Conservation (phyloP, 2,329 filamentous ascomycete species). For the Chaetomium sp. region DNA sequence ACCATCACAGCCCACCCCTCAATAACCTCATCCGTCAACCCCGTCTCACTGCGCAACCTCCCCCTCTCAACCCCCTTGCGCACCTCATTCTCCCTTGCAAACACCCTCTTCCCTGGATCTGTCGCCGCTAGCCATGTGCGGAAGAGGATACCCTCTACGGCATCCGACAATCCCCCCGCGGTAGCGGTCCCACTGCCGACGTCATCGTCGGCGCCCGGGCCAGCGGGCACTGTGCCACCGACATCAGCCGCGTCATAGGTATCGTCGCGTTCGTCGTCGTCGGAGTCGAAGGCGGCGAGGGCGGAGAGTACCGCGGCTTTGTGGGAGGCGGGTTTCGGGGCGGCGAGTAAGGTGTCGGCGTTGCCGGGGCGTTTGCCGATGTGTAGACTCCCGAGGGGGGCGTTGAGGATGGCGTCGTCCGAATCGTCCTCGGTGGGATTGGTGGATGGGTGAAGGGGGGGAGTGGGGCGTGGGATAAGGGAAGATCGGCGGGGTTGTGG, state of each 20-base stretch:
- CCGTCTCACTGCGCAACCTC: constrained; percentile 66
- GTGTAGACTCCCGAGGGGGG: constrained; percentile 63
- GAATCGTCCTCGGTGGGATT: constrained; percentile 56
- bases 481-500: constrained; percentile 50
- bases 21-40: constrained; percentile 87
- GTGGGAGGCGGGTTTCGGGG: constrained; percentile 55
- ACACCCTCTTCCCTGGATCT: no score
- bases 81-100: constrained; percentile 65
- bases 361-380: constrained; percentile 67
- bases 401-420: constrained; percentile 68
- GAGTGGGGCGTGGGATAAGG: constrained; percentile 38
- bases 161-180: not conserved
- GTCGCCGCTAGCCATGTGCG: constrained; percentile 60
- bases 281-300: constrained; percentile 80
- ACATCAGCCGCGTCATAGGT: constrained; percentile 93
- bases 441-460: constrained; percentile 34
- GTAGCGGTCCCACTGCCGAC: not conserved
- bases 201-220: no score
- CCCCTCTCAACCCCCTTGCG: constrained; percentile 56
- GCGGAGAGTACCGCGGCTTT: constrained; percentile 87
- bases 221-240: constrained; percentile 82
- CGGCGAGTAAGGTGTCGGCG: constrained; percentile 65
- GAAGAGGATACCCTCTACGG: constrained; percentile 65
- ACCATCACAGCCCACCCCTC: constrained; percentile 94
- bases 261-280: constrained; percentile 95